Base-by-base conservation (phyloP, 768 basidiomycete genomes). In the Rhodotorula diobovata region DNA sequence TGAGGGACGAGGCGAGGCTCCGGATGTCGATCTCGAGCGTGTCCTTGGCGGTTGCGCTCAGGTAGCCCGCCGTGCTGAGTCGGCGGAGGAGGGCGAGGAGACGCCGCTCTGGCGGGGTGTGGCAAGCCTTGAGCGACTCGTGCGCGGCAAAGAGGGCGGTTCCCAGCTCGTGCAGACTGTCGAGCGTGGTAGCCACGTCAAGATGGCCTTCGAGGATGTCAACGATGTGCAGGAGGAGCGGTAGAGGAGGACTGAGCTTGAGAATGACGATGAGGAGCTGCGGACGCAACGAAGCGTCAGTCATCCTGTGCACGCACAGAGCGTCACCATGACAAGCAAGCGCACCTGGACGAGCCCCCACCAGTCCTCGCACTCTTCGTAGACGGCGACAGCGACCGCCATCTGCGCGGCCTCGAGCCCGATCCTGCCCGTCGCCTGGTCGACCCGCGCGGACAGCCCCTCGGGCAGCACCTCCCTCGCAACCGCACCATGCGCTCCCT, bases 261-360 rank as follows among this genome's bases (percentile, higher is more conserved):
- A 56, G 50, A 41, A 75, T 61, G 18, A 69, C 32, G 57, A 69
- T 10, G 53, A 69, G 23, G 4, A 72, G 46, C 67, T 72, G 65
- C 28, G 23, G n/a, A n/a, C n/a, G n/a, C n/a, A 28, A 6, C 9
- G 12, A 4, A 2, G 12, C 35, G 35, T 25, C 34, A 20, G 41
- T 39, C 25, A 34, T 15, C 15, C 21, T 7, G 21, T n/a, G 23
- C 14, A n/a, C 5, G 11, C 10, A 35, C 15, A 2, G 50, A 32
- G 7, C 32, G 45, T 34, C 18, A 54, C 12, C 4, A 2, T 11
- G 2, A 32, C 37, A 2, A 34, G 50, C 21, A 16, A 28, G 8
- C 64, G 37, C 56, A 70, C 73, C 58, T 70, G 68, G 0, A 68
- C 50, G 8, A 74, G 35, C 0, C 69, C 73, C 21, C 25, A 48